These are phyloP conservation scores for Cocos nucifera DNA, from an alignment of 176 grass and related monocot species.

Conservation along the genomic window DNA sequence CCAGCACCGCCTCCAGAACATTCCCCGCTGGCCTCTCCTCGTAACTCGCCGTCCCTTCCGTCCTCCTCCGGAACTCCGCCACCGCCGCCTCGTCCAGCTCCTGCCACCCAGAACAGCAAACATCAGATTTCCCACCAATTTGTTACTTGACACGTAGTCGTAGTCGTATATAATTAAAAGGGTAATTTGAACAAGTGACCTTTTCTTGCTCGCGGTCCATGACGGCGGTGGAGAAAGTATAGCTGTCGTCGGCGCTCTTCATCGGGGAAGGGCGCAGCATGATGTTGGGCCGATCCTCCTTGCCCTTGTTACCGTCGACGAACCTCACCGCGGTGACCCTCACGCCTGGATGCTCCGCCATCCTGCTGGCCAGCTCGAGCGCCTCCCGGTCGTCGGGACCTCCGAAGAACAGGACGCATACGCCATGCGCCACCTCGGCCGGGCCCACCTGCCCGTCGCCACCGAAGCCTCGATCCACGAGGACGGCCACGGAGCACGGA, in stretches of 20 bases:
- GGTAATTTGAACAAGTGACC: slow-evolving; percentile 11
- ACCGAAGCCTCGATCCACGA: slow-evolving; percentile 67
- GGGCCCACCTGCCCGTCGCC: slow-evolving; percentile 62
- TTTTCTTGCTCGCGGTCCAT: slow-evolving; percentile 48
- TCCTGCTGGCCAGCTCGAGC: slow-evolving; percentile 49
- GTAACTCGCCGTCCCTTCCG: slow-evolving; percentile 29
- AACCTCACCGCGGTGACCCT: slow-evolving; percentile 48
- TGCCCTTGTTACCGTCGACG: slow-evolving; percentile 17
- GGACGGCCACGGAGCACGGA: slow-evolving; percentile 68
- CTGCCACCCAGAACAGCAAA: slow-evolving; percentile 11
- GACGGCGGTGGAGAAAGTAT: slow-evolving; percentile 66
- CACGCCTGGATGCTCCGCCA: slow-evolving; percentile 74
- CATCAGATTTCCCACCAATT: no score
- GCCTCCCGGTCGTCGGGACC: slow-evolving; percentile 76
- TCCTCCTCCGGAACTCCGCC: slow-evolving; percentile 46
- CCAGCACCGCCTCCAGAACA: slow-evolving; percentile 50
- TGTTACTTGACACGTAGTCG: no score
- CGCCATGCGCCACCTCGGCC: slow-evolving; percentile 42
- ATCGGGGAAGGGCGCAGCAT: slow-evolving; percentile 40
- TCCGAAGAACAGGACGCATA: slow-evolving; percentile 82
- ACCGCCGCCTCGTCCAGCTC: slow-evolving; percentile 62
- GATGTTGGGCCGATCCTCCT: slow-evolving; percentile 31
- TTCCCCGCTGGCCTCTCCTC: slow-evolving; percentile 45
- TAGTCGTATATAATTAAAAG: not conserved
- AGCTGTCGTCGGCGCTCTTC: slow-evolving; percentile 60